Evolutionary conservation across 2,329 filamentous ascomycete species (phyloP), one percentile per base, ranked within the genome.

Genomic region (Byssochlamys sp.): DNA sequence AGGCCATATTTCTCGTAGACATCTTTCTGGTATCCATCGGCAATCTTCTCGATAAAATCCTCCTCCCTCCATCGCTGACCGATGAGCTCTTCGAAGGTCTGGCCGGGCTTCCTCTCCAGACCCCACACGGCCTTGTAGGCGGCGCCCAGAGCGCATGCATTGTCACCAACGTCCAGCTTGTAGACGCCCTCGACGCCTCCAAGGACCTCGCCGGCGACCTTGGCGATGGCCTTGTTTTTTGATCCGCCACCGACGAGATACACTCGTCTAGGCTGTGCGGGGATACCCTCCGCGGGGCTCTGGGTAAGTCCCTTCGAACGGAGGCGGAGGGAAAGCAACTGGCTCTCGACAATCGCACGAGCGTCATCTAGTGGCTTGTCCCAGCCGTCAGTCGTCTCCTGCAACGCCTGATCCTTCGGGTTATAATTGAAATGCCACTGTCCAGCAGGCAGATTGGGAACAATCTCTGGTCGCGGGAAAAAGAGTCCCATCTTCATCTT

Each of bases 61-160:
- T 87, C 86, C 74, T 96, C 92, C 60, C 83, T 84, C 94, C 94
- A 99, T 61, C 94, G 80, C 68, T 78, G 78, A 6, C 88, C 90
- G 60, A 99, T 87, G 62, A 96, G 79, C 60, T 92, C 87, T 70
- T 97, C 94, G 75, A 97, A 97, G 3, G 82, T 89, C 81, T 95
- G 86, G 19, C 78, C 80, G 0, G 65, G 71, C 26, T 73, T 72
- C 53, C 89, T 78, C 78, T 94, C 90, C 57, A 90, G 79, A 0
- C 88, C 91, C 94, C 94, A 99, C 0, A 95, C 86, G 12, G 94
- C 92, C 77, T 97, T 97, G 76, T 97, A 96, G 27, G 92, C 92
- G 5, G 90, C 90, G 12, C 94, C 94, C 12, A 97, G 76, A 10
- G 92, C 94, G 75, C 94, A 99, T 2, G 94, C 92, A 75, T 95